A percentile compares a stretch with the other conserved stretches of the same genome.
These are phyloP conservation scores for Myrica gale DNA, from an alignment of 306 rosid genomes.

Conservation along the genomic window DNA sequence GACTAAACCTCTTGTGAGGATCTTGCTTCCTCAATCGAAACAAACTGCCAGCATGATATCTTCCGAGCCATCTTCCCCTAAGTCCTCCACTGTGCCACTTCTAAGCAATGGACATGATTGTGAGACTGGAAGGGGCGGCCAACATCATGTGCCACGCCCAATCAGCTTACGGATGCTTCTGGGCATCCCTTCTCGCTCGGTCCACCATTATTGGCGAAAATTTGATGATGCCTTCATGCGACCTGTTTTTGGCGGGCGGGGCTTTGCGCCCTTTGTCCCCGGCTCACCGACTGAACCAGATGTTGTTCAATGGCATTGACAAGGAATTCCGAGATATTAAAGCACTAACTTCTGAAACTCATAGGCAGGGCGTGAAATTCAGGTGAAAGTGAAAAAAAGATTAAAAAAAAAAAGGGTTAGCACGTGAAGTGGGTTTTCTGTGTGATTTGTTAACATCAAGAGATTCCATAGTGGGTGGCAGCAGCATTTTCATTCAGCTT, in stretches of 20 bases:
- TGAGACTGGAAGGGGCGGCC: slow-evolving; percentile 33
- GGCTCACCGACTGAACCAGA: slow-evolving; percentile 71
- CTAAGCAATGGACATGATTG: slow-evolving; percentile 48
- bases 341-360: slow-evolving; percentile 24
- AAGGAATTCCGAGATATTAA: slow-evolving; percentile 12
- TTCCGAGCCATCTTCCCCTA: slow-evolving; percentile 68
- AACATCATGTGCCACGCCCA: slow-evolving; percentile 33
- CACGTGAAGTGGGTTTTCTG: slow-evolving; percentile 30
- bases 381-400: not conserved
- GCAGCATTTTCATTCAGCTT: slow-evolving; percentile 1
- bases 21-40: slow-evolving; percentile 71
- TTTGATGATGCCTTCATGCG: slow-evolving; percentile 86
- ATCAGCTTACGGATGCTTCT: slow-evolving; percentile 58
- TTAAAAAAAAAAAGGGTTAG: not conserved
- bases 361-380: slow-evolving; percentile 16
- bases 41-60: slow-evolving; percentile 36
- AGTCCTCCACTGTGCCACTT: slow-evolving; percentile 63
- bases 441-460: slow-evolving; percentile 37
- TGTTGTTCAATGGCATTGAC: slow-evolving; percentile 45
- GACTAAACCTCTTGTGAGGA: slow-evolving; percentile 86
- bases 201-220: slow-evolving; percentile 88
- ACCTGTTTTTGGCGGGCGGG: slow-evolving; percentile 90
- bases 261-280: slow-evolving; percentile 80
- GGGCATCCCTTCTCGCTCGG: slow-evolving; percentile 51
- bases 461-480: slow-evolving; percentile 26